Evolutionary conservation across 192 early-diverging fungal species (phyloP), one percentile per base, ranked within the genome.

Genomic region (Pilaira anomala): DNA sequence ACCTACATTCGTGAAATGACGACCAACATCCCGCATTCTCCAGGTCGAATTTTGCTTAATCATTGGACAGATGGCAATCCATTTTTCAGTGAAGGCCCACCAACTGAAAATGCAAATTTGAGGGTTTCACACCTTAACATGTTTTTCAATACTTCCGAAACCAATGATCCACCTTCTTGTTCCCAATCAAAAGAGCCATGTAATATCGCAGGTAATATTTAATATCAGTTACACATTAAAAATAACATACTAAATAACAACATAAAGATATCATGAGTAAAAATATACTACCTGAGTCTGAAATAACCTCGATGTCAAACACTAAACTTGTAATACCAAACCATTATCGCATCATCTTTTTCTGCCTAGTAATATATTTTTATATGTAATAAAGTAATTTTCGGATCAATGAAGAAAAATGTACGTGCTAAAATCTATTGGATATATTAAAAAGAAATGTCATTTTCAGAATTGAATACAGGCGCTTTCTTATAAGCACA

Each of bases 61-160:
- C 68, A 70, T 49, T 75, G 73, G 73, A 63, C 68, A 2, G 68
- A 75, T 63, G 73, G 73, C 19, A 70, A 75, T 13, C 63, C 68
- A 7, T 61, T 60, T 13, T 75, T 69, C 22, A 69, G 67, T 44
- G 63, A 49, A n/a, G 64, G 48, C 6, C 73, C 68, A 7, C 60
- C 63, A 9, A 1, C 9, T 4, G 4, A 25, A 14, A 16, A 65
- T 42, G 65, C 65, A 0, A 18, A 51, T 0, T 26, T 75, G 44
- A 45, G 57, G 0, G 41, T 75, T 19, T 48, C 64, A 9, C 69
- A 70, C 21, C 39, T 66, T 42, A 70, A 68, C 14, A 16, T 75
- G 13, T 75, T 69, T 33, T 75, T 66, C n/a, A 75, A 75, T 42
- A 22, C 60, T 8, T 57, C 73, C 11, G 30, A 62, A 18, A 14